A percentile compares a stretch with the other conserved stretches of the same genome.
These are phyloP conservation scores for Globisporangium carolinianum DNA, from an alignment of 352 stramenopile genomes.

Conservation along the genomic window DNA sequence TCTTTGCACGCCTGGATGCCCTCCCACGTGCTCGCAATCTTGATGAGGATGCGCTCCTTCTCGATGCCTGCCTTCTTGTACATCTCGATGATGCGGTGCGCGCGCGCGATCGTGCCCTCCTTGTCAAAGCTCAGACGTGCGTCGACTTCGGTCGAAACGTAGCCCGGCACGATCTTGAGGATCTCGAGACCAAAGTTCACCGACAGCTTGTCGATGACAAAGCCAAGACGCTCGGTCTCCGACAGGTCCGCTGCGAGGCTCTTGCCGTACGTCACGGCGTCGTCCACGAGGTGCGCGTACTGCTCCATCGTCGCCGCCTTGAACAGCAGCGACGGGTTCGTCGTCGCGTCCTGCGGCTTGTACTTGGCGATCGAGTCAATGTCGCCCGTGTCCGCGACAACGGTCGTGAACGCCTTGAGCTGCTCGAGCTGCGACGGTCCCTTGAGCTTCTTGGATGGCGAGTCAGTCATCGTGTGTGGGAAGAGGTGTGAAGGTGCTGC, in stretches of 20 bases:
- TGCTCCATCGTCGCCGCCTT: conserved; percentile 95
- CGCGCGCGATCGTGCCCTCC: conserved; percentile 88
- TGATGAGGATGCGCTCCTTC: conserved; percentile 97
- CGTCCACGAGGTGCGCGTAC: conserved; percentile 94
- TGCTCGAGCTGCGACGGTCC: conserved; percentile 87
- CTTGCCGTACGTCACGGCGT: conserved; percentile 93
- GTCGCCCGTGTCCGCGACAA: conserved; percentile 98
- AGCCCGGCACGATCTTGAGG: conserved; percentile 94
- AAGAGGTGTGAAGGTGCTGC: not conserved
- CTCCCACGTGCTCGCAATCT: conserved; percentile 98
- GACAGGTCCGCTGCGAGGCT: conserved; percentile 46
- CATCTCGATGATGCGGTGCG: conserved; percentile 94
- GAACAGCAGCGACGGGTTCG: conserved; percentile 98
- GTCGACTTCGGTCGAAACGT: conserved; percentile 99
- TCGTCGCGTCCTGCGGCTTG: conserved; percentile 97
- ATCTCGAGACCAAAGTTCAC: conserved; percentile 98
- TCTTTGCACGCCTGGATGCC: conserved; percentile 95
- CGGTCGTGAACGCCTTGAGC: conserved; percentile 95
- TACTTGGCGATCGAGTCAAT: conserved; percentile 88
- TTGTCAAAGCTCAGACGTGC: conserved; percentile 96
- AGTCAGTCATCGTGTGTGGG: conserved; percentile 30
- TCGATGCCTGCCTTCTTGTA: conserved; percentile 94
- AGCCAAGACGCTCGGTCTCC: conserved; percentile 80
- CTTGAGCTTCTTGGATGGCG: conserved; percentile 73
- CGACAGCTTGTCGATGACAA: conserved; percentile 97